These are phyloP conservation scores for Fusarium musae DNA, from an alignment of 2,329 filamentous ascomycete species.

Conservation along the genomic window DNA sequence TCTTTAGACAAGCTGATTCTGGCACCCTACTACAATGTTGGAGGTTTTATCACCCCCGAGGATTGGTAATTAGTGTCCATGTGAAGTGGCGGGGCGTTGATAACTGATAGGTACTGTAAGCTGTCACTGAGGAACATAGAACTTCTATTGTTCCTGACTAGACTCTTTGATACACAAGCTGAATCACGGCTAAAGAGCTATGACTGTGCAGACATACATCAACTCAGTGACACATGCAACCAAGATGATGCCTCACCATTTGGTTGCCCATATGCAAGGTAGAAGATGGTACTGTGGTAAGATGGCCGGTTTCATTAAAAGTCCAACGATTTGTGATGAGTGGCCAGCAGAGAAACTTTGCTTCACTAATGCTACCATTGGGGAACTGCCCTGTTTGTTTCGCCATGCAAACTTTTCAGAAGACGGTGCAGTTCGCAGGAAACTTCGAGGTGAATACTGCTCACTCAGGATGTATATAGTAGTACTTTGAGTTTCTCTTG, in stretches of 20 bases:
- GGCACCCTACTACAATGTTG: neutral
- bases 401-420: neutral
- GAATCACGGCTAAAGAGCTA: neutral
- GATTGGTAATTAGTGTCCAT: neutral
- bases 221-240: neutral
- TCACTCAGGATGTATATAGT: neutral
- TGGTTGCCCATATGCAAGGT: neutral
- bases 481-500: neutral
- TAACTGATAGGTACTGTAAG: neutral
- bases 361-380: neutral
- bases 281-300: neutral
- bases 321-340: neutral
- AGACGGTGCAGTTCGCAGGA: neutral
- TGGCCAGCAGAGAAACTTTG: neutral
- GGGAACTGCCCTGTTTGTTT: neutral
- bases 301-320: neutral
- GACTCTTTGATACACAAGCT: neutral
- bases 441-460: neutral
- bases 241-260: neutral
- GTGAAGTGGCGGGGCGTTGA: neutral
- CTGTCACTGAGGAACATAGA: neutral
- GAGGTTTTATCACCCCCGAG: neutral
- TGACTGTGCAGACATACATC: neutral
- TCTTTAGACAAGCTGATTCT: neutral
- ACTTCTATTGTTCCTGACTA: conserved; percentile 4